A percentile compares a stretch with the other conserved stretches of the same genome.
These are phyloP conservation scores for Chlorella vulgaris DNA, from an alignment of 139 green algal genomes.

Conservation along the genomic window DNA sequence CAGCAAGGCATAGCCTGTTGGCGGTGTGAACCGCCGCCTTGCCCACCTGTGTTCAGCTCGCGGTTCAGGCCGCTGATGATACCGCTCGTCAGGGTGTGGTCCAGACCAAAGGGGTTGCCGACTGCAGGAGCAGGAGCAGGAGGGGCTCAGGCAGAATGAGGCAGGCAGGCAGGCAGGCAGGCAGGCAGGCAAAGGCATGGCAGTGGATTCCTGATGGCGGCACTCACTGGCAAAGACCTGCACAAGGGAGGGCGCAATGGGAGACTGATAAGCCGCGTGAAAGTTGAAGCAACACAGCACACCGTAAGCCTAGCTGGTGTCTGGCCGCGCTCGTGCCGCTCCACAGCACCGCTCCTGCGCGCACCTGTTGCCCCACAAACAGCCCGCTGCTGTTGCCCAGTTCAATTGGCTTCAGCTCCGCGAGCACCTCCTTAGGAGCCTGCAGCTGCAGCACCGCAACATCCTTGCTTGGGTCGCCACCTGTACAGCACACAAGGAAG, in stretches of 20 bases:
- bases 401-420: conserved; percentile 52
- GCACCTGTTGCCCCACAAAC: conserved; percentile 71
- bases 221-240: conserved; percentile 54
- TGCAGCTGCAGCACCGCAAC: conserved; percentile 81
- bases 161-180: too few species aligned
- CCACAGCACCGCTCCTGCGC: not conserved
- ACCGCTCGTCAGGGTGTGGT: conserved; percentile 78
- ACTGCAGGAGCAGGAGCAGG: too few species aligned
- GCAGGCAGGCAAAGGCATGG: too few species aligned
- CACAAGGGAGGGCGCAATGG: not conserved
- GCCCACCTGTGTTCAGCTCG: conserved; percentile 50
- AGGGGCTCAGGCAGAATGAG: too few species aligned
- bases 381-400: conserved; percentile 18
- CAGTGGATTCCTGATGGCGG: too few species aligned
- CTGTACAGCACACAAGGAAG: not conserved
- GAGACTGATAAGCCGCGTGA: not conserved
- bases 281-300: too few species aligned
- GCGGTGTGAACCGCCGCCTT: not conserved
- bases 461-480: conserved; percentile 74
- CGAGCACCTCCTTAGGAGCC: conserved; percentile 40
- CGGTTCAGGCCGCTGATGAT: conserved; percentile 75
- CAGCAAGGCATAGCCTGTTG: not conserved
- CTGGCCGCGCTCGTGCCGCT: too few species aligned
- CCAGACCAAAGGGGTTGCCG: conserved; percentile 84
- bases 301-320: too few species aligned